phyloP scores from a whole-genome alignment of 768 basidiomycete genomes.

The Artomyces pyxidatus region DNA sequence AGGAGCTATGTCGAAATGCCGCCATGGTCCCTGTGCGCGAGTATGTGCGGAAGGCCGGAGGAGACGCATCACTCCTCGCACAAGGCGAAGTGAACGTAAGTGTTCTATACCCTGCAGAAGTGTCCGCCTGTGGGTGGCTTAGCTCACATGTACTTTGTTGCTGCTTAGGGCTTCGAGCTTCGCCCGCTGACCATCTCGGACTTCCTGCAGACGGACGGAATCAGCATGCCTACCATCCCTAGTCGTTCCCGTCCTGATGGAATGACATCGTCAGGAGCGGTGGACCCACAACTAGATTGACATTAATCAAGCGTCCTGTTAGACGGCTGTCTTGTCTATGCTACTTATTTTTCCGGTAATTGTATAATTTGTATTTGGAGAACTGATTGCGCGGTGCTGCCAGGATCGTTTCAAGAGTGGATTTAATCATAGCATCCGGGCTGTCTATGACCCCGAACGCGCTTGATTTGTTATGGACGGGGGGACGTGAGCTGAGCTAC shows the following conservation, averaged over 20 bases:
- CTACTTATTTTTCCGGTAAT: no score
- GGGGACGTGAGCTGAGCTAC: no score
- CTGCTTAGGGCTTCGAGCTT: conserved; percentile 65
- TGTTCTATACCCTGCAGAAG: not conserved
- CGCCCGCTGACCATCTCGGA: conserved; percentile 66
- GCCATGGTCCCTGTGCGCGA: conserved; percentile 91
- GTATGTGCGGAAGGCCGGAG: conserved; percentile 51
- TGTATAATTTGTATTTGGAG: no score
- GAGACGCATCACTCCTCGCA: conserved; percentile 41
- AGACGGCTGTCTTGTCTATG: no score
- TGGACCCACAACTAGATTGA: no score
- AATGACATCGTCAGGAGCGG: no score
- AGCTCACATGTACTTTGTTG: not conserved
- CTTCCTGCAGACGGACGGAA: conserved; percentile 43
- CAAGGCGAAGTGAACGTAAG: conserved; percentile 37
- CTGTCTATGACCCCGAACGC: no score
- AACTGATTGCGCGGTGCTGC: no score
- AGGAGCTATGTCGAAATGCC: conserved; percentile 87
- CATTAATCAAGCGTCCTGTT: no score
- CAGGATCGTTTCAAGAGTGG: no score
- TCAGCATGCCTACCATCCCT: not conserved
- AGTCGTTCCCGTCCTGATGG: not conserved
- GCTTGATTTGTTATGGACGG: no score
- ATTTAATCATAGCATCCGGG: no score
- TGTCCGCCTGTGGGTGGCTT: not conserved